phyloP scores from a whole-genome alignment of 257 asterid genomes.

The Capsicum chinense region DNA sequence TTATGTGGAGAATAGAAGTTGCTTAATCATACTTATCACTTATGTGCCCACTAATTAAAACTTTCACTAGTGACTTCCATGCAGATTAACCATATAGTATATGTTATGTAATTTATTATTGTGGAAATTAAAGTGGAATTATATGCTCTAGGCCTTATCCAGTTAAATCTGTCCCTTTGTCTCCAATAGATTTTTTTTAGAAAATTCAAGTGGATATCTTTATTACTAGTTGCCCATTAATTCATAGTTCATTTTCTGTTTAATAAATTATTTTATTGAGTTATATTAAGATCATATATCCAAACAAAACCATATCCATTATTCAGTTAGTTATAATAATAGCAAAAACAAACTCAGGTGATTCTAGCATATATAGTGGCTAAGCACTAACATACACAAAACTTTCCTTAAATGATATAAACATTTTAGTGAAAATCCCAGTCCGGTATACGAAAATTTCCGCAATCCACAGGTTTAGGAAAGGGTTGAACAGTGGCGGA shows the following conservation, averaged over 20 bases:
- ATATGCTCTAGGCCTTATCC: conserved; percentile 40
- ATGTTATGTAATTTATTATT: background rate
- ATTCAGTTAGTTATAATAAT: background rate
- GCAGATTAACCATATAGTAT: conserved; percentile 39
- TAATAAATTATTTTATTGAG: background rate
- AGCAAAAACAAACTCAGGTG: background rate
- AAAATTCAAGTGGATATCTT: conserved; percentile 26
- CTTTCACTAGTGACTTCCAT: conserved; percentile 46
- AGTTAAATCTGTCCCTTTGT: conserved; percentile 29
- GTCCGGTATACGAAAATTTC: too few relatives aligned
- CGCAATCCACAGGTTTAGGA: too few relatives aligned
- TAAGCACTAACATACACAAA: too few relatives aligned
- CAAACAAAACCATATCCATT: background rate
- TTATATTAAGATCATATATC: background rate
- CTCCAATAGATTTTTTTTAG: background rate
- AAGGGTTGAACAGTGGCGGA: too few relatives aligned
- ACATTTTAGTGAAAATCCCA: too few relatives aligned
- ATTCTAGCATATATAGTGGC: background rate
- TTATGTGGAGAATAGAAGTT: conserved; percentile 32
- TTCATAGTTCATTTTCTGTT: background rate
- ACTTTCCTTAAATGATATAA: too few relatives aligned
- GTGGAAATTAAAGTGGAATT: background rate
- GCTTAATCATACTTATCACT: conserved; percentile 39
- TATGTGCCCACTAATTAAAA: conserved; percentile 20
- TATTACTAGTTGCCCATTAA: background rate